phyloP scores from a whole-genome alignment of 2,329 filamentous ascomycete species.

The Talaromyces sp. region DNA sequence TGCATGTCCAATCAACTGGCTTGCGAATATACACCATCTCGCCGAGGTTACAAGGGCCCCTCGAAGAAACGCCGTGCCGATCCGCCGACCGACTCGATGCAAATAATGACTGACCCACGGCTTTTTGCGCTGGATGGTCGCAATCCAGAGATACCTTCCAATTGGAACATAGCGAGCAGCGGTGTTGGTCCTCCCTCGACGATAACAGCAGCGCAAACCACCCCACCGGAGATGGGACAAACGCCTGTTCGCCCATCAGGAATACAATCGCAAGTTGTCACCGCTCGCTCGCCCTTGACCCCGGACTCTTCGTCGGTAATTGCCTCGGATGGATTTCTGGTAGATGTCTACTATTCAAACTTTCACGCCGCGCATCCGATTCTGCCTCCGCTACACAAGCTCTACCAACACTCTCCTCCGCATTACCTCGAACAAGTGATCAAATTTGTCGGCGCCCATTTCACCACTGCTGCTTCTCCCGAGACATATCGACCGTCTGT shows the following conservation, averaged over 20 bases:
- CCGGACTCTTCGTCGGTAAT: slow-evolving; percentile 30
- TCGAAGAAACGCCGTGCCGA: slow-evolving; percentile 44
- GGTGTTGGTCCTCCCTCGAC: not conserved
- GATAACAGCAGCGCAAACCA: slow-evolving; percentile 15
- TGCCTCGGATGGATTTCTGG: slow-evolving; percentile 35
- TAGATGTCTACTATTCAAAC: slow-evolving; percentile 51
- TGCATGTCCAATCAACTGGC: slow-evolving; percentile 55
- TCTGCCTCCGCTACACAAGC: slow-evolving; percentile 43
- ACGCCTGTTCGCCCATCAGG: not conserved
- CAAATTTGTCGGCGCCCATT: slow-evolving; percentile 53
- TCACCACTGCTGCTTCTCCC: slow-evolving; percentile 41
- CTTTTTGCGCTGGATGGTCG: slow-evolving; percentile 18
- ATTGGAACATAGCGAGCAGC: slow-evolving; percentile 32
- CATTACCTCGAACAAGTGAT: slow-evolving; percentile 50
- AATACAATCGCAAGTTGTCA: not conserved
- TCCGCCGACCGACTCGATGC: slow-evolving; percentile 31
- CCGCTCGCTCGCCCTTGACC: slow-evolving; percentile 23
- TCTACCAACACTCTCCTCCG: slow-evolving; percentile 34
- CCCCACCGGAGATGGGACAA: slow-evolving; percentile 2
- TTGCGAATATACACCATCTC: slow-evolving; percentile 68
- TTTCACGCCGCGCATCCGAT: slow-evolving; percentile 55
- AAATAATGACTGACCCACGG: slow-evolving; percentile 47
- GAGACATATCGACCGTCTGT: slow-evolving; percentile 38
- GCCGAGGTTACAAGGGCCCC: slow-evolving; percentile 68
- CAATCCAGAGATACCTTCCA: slow-evolving; percentile 32